A percentile compares a stretch with the other conserved stretches of the same genome.
Conservation (phyloP, 108 stramenopile genomes). For the Mayamaea pseudoterrestris region DNA sequence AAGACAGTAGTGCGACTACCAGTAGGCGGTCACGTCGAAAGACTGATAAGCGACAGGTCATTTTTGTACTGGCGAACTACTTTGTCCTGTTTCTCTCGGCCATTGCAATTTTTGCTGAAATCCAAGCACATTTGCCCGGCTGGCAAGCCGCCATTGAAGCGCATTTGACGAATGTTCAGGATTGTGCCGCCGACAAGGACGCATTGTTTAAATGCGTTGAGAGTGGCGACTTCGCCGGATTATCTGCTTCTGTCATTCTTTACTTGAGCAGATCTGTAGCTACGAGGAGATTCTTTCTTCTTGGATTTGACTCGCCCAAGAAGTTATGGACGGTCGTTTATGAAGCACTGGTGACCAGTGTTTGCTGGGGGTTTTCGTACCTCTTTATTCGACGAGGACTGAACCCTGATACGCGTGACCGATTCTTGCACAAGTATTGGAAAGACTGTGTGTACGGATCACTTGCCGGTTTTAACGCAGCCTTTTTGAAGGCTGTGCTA, state of each 20-base stretch:
- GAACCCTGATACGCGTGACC: constrained; percentile 72
- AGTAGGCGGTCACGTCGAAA: constrained; percentile 1
- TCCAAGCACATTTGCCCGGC: constrained; percentile 59
- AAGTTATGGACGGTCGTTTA: constrained; percentile 80
- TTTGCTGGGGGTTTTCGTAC: constrained; percentile 80
- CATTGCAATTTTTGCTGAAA: constrained; percentile 75
- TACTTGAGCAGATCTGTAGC: constrained; percentile 64
- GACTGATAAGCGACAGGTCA: constrained; percentile 67
- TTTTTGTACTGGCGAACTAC: constrained; percentile 67
- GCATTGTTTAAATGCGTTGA: constrained; percentile 64
- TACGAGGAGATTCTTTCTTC: constrained; percentile 68
- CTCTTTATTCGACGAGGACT: constrained; percentile 73
- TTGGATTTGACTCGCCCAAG: constrained; percentile 73
- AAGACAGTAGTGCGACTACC: neutral
- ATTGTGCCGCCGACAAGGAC: constrained; percentile 68
- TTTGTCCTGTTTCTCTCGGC: constrained; percentile 67
- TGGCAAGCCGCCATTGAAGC: constrained; percentile 55
- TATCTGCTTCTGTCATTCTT: constrained; percentile 61
- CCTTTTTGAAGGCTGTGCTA: constrained; percentile 79
- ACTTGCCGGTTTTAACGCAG: constrained; percentile 82
- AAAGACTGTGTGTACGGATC: constrained; percentile 86
- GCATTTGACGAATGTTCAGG: constrained; percentile 66
- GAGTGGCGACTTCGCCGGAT: constrained; percentile 65
- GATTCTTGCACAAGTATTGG: constrained; percentile 75
- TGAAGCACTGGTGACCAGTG: constrained; percentile 58